Conservation (phyloP, 768 basidiomycete species). For the Mycena leptocephala region DNA sequence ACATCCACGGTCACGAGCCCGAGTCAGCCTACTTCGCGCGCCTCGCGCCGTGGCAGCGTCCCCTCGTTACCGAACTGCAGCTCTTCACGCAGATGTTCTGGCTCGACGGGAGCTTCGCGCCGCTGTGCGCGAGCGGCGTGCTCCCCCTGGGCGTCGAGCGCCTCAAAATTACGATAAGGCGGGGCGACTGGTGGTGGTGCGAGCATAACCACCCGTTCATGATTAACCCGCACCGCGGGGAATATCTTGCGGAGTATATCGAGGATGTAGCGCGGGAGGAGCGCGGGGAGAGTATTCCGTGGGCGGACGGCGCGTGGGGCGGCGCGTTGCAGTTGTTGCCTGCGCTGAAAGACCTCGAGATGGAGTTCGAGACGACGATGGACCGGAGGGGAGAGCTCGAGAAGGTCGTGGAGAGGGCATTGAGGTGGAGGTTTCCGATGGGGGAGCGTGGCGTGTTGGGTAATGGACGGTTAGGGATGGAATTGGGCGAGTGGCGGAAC, state of each 20-base stretch:
- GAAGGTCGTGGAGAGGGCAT: slow-evolving; percentile 11
- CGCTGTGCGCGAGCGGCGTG: background rate
- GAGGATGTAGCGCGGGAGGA: slow-evolving; percentile 3
- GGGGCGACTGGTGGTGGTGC: slow-evolving; percentile 23
- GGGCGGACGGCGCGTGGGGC: slow-evolving; percentile 9
- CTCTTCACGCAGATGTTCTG: slow-evolving; percentile 29
- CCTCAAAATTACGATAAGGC: slow-evolving; percentile 3
- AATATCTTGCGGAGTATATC: background rate
- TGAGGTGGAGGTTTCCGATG: slow-evolving; percentile 26
- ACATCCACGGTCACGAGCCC: slow-evolving; percentile 6
- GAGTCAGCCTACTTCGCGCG: slow-evolving; percentile 5
- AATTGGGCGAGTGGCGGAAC: background rate
- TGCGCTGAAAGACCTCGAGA: slow-evolving; percentile 19
- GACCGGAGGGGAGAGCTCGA: slow-evolving; percentile 1
- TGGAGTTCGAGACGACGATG: slow-evolving; percentile 15
- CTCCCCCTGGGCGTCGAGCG: slow-evolving; percentile 1
- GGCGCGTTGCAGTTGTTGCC: background rate
- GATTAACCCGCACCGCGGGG: slow-evolving; percentile 14
- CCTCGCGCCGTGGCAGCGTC: slow-evolving; percentile 3
- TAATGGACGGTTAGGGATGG: slow-evolving; percentile 9
- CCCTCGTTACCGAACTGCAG: background rate
- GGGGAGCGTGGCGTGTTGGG: slow-evolving; percentile 15
- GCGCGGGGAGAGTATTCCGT: slow-evolving; percentile 15
- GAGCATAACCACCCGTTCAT: slow-evolving; percentile 10
- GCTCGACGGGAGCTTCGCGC: slow-evolving; percentile 9